Percentiles rank a stretch among this genome's conserved stretches.
These are phyloP conservation scores for Dipteronia dyeriana DNA, from an alignment of 345 rosid genomes.

Conservation along the genomic window DNA sequence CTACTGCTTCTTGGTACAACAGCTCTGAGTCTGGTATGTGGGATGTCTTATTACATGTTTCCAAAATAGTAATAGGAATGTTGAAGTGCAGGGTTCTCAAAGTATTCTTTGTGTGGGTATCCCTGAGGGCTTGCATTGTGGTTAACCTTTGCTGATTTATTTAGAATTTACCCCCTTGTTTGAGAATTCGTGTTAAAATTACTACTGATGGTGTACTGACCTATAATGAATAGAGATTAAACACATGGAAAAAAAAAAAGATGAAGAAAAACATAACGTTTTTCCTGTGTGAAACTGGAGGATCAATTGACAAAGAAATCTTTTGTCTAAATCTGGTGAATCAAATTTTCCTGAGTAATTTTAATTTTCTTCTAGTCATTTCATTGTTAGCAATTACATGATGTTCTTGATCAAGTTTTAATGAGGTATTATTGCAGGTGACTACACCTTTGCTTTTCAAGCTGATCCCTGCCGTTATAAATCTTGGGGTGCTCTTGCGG, in stretches of 20 bases:
- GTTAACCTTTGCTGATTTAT: background rate
- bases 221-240: background rate
- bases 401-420: background rate
- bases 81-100: background rate
- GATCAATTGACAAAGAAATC: background rate
- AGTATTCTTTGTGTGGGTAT: background rate
- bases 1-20: conserved; percentile 94
- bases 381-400: background rate
- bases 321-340: background rate
- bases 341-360: background rate
- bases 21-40: conserved; percentile 66
- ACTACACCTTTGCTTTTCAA: conserved; percentile 97
- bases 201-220: background rate
- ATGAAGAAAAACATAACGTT: background rate
- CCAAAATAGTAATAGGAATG: background rate
- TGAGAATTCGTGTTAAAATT: background rate
- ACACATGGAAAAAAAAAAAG: background rate
- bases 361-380: background rate
- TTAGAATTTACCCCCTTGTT: background rate
- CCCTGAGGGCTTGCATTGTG: background rate
- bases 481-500: conserved; percentile 83
- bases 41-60: conserved; percentile 2
- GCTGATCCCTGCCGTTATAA: conserved; percentile 88
- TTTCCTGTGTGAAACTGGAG: background rate
- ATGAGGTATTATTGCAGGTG: conserved; percentile 49